A percentile compares a stretch with the other conserved stretches of the same genome.
These are phyloP conservation scores for Vaccinium vitisidaea DNA, from an alignment of 148 eudicot species.

Conservation along the genomic window DNA sequence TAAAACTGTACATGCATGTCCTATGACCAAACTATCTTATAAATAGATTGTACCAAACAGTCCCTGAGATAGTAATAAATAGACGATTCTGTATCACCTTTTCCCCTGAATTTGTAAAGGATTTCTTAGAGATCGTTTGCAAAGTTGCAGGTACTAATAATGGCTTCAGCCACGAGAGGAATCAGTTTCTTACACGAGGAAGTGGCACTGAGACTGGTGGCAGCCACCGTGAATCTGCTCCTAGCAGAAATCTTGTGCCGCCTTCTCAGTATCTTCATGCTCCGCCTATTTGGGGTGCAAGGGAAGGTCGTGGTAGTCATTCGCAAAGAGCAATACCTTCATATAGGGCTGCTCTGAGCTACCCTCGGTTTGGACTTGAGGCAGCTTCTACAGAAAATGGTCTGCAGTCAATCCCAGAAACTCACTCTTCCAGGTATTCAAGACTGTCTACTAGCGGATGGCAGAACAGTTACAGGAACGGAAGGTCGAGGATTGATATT, in stretches of 20 bases:
- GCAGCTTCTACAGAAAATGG: slow-evolving; percentile 18
- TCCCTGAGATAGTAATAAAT: not conserved
- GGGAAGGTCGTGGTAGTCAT: slow-evolving; percentile 21
- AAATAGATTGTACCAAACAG: not conserved
- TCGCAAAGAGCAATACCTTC: slow-evolving; percentile 19
- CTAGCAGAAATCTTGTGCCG: slow-evolving; percentile 21
- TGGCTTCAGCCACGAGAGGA: slow-evolving; percentile 17
- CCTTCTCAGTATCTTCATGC: slow-evolving; percentile 24
- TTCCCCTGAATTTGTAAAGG: not conserved
- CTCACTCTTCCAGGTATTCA: slow-evolving; percentile 26
- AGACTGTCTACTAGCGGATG: slow-evolving; percentile 30
- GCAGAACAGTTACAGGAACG: slow-evolving; percentile 25
- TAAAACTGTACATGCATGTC: not conserved
- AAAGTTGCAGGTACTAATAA: slow-evolving; percentile 21
- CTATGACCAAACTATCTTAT: not conserved
- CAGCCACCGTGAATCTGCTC: slow-evolving; percentile 14
- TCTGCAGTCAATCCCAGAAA: slow-evolving; percentile 12
- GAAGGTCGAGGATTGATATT: slow-evolving; percentile 26
- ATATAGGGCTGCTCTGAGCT: slow-evolving; percentile 21
- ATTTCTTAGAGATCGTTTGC: not conserved
- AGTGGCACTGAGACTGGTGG: slow-evolving; percentile 13
- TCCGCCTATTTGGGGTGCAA: slow-evolving; percentile 18
- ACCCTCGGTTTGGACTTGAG: slow-evolving; percentile 18
- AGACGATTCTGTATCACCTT: not conserved
- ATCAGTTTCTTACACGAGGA: slow-evolving; percentile 27